phyloP scores from a whole-genome alignment of 352 stramenopile genomes.

The Phytopythium helicoides region DNA sequence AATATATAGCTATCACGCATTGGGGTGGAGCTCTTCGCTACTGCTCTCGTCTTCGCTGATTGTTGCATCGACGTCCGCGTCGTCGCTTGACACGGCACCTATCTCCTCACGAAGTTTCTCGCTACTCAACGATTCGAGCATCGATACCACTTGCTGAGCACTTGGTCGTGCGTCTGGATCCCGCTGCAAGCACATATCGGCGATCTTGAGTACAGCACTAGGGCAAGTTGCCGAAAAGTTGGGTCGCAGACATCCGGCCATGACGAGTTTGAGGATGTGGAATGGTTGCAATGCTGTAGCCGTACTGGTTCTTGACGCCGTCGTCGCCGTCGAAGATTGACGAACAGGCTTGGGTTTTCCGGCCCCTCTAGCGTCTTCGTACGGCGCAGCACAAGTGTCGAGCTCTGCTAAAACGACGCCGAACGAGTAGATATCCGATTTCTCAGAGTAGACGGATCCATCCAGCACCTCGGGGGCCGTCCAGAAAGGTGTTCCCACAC shows the following conservation, averaged over 20 bases:
- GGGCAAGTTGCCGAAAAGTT: slow-evolving; percentile 40
- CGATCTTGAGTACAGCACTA: slow-evolving; percentile 28
- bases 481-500: slow-evolving; percentile 56
- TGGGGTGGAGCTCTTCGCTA: not conserved
- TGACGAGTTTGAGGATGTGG: slow-evolving; percentile 43
- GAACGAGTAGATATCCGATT: slow-evolving; percentile 78
- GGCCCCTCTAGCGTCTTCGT: slow-evolving; percentile 11
- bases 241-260: slow-evolving; percentile 41
- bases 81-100: too few species aligned
- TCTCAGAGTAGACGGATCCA: slow-evolving; percentile 49
- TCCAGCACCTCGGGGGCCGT: slow-evolving; percentile 68
- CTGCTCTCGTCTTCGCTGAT: not conserved
- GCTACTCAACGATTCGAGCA: slow-evolving; percentile 26
- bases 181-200: slow-evolving; percentile 39
- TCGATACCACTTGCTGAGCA: slow-evolving; percentile 30
- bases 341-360: not conserved
- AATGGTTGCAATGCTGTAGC: slow-evolving; percentile 37
- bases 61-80: not conserved
- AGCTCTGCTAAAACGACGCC: slow-evolving; percentile 52
- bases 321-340: slow-evolving; percentile 5
- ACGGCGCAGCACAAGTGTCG: slow-evolving; percentile 39
- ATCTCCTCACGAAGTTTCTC: not conserved
- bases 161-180: slow-evolving; percentile 36
- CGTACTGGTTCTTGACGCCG: slow-evolving; percentile 4
- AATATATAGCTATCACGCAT: not conserved